Evolutionary conservation across 768 basidiomycete species (phyloP).

Genomic region (Lactarius deliciosus): DNA sequence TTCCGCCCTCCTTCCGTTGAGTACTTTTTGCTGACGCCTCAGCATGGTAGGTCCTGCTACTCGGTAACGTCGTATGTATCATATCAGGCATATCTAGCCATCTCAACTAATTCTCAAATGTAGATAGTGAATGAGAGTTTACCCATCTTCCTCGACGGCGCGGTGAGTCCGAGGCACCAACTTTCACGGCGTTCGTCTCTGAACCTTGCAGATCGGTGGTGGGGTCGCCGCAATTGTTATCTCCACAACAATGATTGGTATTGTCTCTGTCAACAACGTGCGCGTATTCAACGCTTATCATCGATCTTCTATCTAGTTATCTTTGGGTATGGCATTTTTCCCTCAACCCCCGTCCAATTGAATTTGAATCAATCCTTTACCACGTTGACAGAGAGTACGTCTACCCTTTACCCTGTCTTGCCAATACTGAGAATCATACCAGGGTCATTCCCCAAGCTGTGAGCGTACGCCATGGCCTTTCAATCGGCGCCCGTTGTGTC

Average conservation of each 20-base stretch:
- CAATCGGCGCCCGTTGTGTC: conserved; percentile 53
- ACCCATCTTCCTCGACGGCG: conserved; percentile 78
- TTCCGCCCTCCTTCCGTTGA: conserved; percentile 21
- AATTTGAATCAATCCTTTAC: neutral
- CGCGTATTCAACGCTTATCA: conserved; percentile 2
- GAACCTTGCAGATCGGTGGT: conserved; percentile 49
- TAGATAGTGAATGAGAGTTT: conserved; percentile 82
- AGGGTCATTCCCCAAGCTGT: conserved; percentile 75
- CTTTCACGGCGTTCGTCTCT: neutral
- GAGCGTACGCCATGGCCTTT: conserved; percentile 60
- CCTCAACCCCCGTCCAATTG: neutral
- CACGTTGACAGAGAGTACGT: conserved; percentile 16
- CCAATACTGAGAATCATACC: neutral
- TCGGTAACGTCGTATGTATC: conserved; percentile 78
- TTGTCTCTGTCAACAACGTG: conserved; percentile 22
- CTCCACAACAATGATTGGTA: conserved; percentile 74
- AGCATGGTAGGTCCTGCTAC: conserved; percentile 63
- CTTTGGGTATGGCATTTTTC: conserved; percentile 60
- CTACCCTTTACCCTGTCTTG: neutral
- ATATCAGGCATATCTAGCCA: neutral
- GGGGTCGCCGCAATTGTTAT: conserved; percentile 74
- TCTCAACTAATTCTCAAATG: neutral
- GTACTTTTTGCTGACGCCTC: neutral
- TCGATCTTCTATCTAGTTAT: conserved; percentile 50
- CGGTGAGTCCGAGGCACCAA: conserved; percentile 38